Conservation (phyloP, 1,139 yeast species). For the Lodderomyces pseudojiufengensis region DNA sequence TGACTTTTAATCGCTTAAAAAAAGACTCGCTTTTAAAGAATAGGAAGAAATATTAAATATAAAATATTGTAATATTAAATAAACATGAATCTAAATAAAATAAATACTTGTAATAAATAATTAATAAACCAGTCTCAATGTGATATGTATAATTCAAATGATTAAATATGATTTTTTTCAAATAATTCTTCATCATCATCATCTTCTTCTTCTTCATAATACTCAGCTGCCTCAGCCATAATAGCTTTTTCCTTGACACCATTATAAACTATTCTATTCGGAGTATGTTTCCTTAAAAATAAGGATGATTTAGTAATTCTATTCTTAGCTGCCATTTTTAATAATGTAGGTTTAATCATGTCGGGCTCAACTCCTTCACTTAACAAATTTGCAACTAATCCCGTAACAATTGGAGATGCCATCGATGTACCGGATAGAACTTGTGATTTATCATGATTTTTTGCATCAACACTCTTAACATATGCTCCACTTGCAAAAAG, state of each 20-base stretch:
- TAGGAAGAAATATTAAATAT: too few relatives aligned
- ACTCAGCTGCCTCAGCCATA: constrained; percentile 12
- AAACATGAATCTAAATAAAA: too few relatives aligned
- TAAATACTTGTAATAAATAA: too few relatives aligned
- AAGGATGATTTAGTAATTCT: constrained; percentile 34
- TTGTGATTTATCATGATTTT: constrained; percentile 26
- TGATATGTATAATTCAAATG: too few relatives aligned
- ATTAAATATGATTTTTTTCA: not conserved
- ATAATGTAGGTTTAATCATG: constrained; percentile 38
- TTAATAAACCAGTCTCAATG: too few relatives aligned
- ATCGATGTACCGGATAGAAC: constrained; percentile 79
- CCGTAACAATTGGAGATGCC: constrained; percentile 81
- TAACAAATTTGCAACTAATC: constrained; percentile 59
- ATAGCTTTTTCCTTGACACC: constrained; percentile 19
- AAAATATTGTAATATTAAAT: too few relatives aligned
- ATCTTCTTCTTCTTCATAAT: constrained; percentile 8
- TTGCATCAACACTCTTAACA: constrained; percentile 46
- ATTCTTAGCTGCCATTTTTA: constrained; percentile 32
- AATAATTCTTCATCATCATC: not conserved
- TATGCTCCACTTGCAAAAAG: constrained; percentile 77
- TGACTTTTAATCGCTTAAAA: too few relatives aligned
- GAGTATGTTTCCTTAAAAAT: constrained; percentile 30
- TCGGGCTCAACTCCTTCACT: constrained; percentile 52
- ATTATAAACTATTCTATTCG: constrained; percentile 37
- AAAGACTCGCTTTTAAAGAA: too few relatives aligned